phyloP scores from a whole-genome alignment of 371 early-diverging fungal genomes.

The Rhizomucor miehei region DNA sequence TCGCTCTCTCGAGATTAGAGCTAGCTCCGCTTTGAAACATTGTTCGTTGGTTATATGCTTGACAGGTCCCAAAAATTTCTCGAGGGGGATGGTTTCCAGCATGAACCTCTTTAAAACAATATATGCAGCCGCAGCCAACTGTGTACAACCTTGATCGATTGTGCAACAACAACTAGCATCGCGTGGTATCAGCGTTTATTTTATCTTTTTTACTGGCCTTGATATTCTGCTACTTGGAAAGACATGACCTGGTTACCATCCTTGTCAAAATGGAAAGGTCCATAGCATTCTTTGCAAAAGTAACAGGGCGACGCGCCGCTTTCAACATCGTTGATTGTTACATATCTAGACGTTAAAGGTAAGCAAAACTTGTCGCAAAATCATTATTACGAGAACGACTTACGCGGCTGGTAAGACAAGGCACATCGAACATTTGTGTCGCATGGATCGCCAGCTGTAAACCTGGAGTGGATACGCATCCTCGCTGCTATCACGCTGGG shows the following conservation, averaged over 20 bases:
- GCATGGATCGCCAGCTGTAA: slow-evolving; percentile 37
- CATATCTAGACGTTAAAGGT: slow-evolving; percentile 28
- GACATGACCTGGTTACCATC: slow-evolving; percentile 26
- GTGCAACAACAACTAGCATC: too few species aligned
- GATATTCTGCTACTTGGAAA: slow-evolving; percentile 7
- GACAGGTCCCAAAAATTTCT: too few species aligned
- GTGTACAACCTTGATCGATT: too few species aligned
- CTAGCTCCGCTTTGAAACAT: too few species aligned
- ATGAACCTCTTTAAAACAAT: too few species aligned
- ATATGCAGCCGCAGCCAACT: too few species aligned
- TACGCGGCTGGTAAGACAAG: slow-evolving; percentile 58
- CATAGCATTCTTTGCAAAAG: slow-evolving; percentile 75
- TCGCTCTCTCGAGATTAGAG: too few species aligned
- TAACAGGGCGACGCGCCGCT: slow-evolving; percentile 73
- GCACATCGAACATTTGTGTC: slow-evolving; percentile 71
- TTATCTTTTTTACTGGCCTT: slow-evolving; percentile 2
- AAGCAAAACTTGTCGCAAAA: background rate
- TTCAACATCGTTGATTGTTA: slow-evolving; percentile 68
- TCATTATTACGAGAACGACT: slow-evolving; percentile 3
- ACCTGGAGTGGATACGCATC: slow-evolving; percentile 53
- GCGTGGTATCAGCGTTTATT: too few species aligned
- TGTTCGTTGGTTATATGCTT: too few species aligned
- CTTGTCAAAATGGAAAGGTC: slow-evolving; percentile 67
- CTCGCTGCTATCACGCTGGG: slow-evolving; percentile 42
- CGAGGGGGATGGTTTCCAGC: too few species aligned